Evolutionary conservation across 805 yeast species (phyloP), one percentile per base, ranked within the genome.

Genomic region (Metschnikowia continentalis): DNA sequence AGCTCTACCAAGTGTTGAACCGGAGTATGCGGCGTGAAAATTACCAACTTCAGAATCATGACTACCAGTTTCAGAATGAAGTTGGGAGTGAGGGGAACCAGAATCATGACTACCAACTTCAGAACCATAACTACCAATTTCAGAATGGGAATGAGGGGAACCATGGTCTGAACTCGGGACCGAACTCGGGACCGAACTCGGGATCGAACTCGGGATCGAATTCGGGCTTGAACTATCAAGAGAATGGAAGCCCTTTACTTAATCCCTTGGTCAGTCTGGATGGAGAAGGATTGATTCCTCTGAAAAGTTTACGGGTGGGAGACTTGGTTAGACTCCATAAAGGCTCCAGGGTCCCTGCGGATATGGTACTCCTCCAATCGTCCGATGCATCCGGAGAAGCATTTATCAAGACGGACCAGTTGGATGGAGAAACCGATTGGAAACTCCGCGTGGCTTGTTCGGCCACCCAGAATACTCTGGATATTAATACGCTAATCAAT

Each of bases 351-450:
- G 81, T 94, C 2, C 99, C 99, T 0, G 98, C 99, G 0, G 99
- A 94, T 67, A 77, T 90, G 82, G 72, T 94, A 6, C 68, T 94
- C 26, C 70, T 94, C 41, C 95, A 89, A 63, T 84, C 96, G 0
- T 83, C 90, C 50, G 77, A 72, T 48, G 56, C 60, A 42, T 97
- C 89, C 63, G 68, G 73, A 3, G 99, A 94, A 63, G 79, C 91
- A 1, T 94, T 95, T 61, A 88, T 94, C 56, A 88, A 96, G 61
- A 94, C 99, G 0, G 99, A 94, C 72, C 99, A 94, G 70, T 75
- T 94, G 46, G 99, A 94, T 68, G 99, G 99, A 64, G 99, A 94
- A 68, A 94, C 99, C 5, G 99, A 94, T 70, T 94, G 99, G 99
- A 94, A 94, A 66, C 74, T 94, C 49, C 76, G 99, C 60, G 71